Evolutionary conservation across 441 rosid genomes (phyloP), one percentile per base, ranked within the genome.

Genomic region (Lagerstroemia fauriei): DNA sequence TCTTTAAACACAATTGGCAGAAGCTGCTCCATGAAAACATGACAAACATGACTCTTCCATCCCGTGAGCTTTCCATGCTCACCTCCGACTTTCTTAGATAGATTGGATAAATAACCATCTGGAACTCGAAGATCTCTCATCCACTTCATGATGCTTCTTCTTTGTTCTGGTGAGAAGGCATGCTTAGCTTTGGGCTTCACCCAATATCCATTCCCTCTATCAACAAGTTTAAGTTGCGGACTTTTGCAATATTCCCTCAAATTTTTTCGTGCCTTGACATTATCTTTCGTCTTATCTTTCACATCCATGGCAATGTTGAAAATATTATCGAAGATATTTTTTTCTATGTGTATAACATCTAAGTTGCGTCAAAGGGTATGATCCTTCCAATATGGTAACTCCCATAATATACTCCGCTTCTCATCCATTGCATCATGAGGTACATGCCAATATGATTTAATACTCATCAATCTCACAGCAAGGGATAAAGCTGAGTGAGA

Each of bases 261-360:
- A 77, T 53, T 70, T 57, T 11, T 14, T 4, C 27, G 13, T 22
- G 68, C 69, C 12, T 77, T 56, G 11, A 53, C 9, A 32, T 57
- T 77, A 14, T 77, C 79, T 59, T 77, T 77, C 0, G 48, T 76
- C 51, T 77, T 57, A 12, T 63, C 50, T 20, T 56, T 20, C 22
- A 77, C 27, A 50, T 77, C 48, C 47, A 77, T 12, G 12, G 57
- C 27, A 10, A n/a, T 32, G 11, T 38, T 38, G 31, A 77, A 24
- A 24, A 77, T 38, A 57, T 57, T 77, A 11, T 57, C 79, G 57
- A 53, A 77, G 32, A 71, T 41, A 71, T 71, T 71, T 31, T 71
- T 71, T 20, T 71, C 47, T 12, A 71, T 71, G 48, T 53, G 68
- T 27, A 48, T 75, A 2, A 47, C 38, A 47, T 47, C 77, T 24